A percentile compares a stretch with the other conserved stretches of the same genome.
These are phyloP conservation scores for Lasiodiplodia sp. DNA, from an alignment of 2,329 filamentous ascomycete genomes.

Conservation along the genomic window DNA sequence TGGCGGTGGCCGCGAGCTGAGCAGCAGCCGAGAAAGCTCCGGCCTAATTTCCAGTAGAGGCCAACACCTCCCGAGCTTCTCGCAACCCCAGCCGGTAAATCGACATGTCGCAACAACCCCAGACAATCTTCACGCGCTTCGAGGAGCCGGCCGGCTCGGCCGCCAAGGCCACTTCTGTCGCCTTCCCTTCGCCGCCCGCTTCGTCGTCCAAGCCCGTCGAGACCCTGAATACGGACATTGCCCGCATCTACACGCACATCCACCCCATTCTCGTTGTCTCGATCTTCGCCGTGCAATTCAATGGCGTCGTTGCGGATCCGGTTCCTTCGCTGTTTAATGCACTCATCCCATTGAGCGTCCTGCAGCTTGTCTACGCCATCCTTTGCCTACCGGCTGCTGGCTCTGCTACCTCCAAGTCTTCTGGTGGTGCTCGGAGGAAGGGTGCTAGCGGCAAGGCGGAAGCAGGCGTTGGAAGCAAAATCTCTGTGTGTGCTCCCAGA, in stretches of 20 bases:
- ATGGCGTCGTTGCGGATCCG: conserved; percentile 73
- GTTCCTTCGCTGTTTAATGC: conserved; percentile 67
- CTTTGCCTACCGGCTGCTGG: conserved; percentile 63
- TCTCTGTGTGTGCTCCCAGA: conserved; percentile 50
- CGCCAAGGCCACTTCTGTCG: conserved; percentile 1
- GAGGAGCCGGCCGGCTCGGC: conserved; percentile 15
- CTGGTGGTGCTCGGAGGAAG: conserved; percentile 62
- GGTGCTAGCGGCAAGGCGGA: conserved; percentile 48
- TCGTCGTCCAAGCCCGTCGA: conserved; percentile 51
- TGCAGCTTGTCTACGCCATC: conserved; percentile 69
- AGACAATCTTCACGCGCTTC: conserved; percentile 29
- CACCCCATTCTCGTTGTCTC: conserved; percentile 74
- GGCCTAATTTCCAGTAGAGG: conserved; percentile 3
- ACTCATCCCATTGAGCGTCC: conserved; percentile 66
- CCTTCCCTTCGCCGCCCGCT: conserved; percentile 13
- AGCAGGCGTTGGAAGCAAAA: conserved; percentile 34
- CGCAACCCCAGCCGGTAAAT: conserved; percentile 14
- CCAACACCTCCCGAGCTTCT: conserved; percentile 21
- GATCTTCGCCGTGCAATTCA: conserved; percentile 70
- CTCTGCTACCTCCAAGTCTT: conserved; percentile 58
- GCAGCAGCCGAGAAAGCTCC: conserved; percentile 22
- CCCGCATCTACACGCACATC: conserved; percentile 66
- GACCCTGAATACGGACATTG: conserved; percentile 56
- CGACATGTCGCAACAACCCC: conserved; percentile 28
- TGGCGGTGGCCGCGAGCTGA: background rate